Evolutionary conservation across 2,329 filamentous ascomycete genomes (phyloP), one percentile per base, ranked within the genome.

Genomic region (Aspergillus novoparasiticus): DNA sequence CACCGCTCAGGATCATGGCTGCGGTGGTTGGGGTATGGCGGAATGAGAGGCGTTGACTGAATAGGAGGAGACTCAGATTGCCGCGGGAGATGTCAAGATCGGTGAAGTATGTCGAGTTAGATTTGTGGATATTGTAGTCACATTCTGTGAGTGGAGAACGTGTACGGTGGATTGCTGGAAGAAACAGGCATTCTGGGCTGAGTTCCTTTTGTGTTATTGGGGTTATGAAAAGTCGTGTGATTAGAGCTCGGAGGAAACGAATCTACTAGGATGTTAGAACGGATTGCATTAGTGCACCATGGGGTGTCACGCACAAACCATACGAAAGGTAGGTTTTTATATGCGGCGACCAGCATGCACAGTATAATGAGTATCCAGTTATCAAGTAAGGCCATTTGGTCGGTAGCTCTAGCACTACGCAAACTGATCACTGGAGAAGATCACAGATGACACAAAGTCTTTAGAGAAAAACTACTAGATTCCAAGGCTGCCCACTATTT

Each of bases 1-100:
- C 89, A 55, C 86, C 86, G 36, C 90, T 51, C 21, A 60, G 12
- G 21, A 56, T 60, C 51, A 60, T 60, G 14, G 30, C 39, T 23
- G 56, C 56, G 6, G 56, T 64, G 16, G 28, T 48, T 21, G 46
- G 51, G 1, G 61, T 39, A 6, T 34, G 30, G 30, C 59, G 48
- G 43, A 55, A 59, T n/a, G 59, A 57, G 16, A 61, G 58, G 32
- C 34, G 57, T 30, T 21, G 57, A 9, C 48, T 41, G n/a, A 46
- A 56, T 6, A 62, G 32, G 30, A 55, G 46, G 41, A 39, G 51
- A 46, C 39, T 58, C 54, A 69, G 55, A 8, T 67, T 61, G 30
- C 57, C 60, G 23, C 67, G 67, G 21, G 60, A 64, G 43, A 69
- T 64, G 41, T 69, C 67, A 3, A 69, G 59, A 41, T 69, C 66